Evolutionary conservation across 2,329 filamentous ascomycete species (phyloP), one percentile per base, ranked within the genome.

Genomic region (Alternaria burnsii): DNA sequence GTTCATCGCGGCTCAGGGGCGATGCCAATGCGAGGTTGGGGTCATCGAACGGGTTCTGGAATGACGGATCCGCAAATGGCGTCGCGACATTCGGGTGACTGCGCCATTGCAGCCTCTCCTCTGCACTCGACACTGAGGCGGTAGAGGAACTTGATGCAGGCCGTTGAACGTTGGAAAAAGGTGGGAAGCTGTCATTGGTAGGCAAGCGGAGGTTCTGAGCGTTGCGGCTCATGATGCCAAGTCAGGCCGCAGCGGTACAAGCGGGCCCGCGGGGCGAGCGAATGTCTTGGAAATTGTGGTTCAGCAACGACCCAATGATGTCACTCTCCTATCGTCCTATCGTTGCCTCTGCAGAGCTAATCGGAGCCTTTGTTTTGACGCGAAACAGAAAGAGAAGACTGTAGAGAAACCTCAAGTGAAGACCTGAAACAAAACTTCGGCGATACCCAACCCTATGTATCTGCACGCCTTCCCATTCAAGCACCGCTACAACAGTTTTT

Each of bases 81-180:
- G 70, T 67, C 6, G 59, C 47, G 12, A 71, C 36, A 38, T 58
- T 63, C 10, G 62, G 55, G 36, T 73, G 67, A 38, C 70, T 71
- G 12, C 72, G 69, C 72, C 72, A 74, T 60, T 58, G 58, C 38
- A 74, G 34, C 26, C 72, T 55, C 28, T 71, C 66, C 40, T 61
- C 61, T 16, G 66, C 66, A 18, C 68, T 74, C 18, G 63, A 64
- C 5, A 61, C 51, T 7, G 69, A 71, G 11, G 62, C 66, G 7
- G 42, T 42, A 4, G 61, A 57, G 0, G 52, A 46, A 26, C 58
- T 47, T 3, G 48, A 52, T 16, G 34, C 30, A 8, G 58, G 54
- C 11, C 54, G 28, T n/a, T 46, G 42, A 10, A 52, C 34, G 42
- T 22, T 50, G 36, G 43, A 36, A 26, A 57, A 57, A 12, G 58